Evolutionary conservation across 2,329 filamentous ascomycete genomes (phyloP), one percentile per base, ranked within the genome.

Genomic region (Phialophora tarda): DNA sequence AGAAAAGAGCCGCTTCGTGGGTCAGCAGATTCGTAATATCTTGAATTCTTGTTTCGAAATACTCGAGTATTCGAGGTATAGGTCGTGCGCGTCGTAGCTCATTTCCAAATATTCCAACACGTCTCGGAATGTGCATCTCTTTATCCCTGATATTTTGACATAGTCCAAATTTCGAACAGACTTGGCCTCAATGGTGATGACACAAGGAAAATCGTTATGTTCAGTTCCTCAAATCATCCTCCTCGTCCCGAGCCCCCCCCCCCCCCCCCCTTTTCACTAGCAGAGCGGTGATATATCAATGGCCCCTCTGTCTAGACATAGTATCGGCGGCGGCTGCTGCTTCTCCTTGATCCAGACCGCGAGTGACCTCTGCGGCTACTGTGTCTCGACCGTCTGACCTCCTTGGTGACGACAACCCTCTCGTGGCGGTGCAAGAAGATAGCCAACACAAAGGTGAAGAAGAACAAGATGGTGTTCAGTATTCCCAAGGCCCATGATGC

Each of bases 401-500:
- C 79, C 72, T 78, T 80, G 11, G 79, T 77, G 32, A 78, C 74
- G 17, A 75, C 74, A 4, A 75, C 73, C 34, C 64, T 64, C 44
- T 75, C 71, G 28, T 73, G 71, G 10, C 74, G 69, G 63, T 81
- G 78, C 63, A 83, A 73, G 60, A 80, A 79, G 54, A 81, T 70
- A 17, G 93, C 92, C 51, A 95, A 82, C 30, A 94, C 79, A 59
- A 87, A 85, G 3, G 92, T 95, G 75, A 90, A 82, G 77, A 90
- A 89, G 80, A 96, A 97, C 76, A 93, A 89, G 70, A 95, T 81
- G 71, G 83, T 82, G 77, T 95, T 91, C 85, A 97, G 96, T 77
- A 98, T 97, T 57, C 87, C 92, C 72, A 97, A 89, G 2, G 92
- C 94, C 80, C 92, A 98, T 71, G 84, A 85, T 0, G 93, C 90